Evolutionary conservation across 2,329 filamentous ascomycete genomes (phyloP), one percentile per base, ranked within the genome.

Genomic region (Chrysoporthe cubensis): DNA sequence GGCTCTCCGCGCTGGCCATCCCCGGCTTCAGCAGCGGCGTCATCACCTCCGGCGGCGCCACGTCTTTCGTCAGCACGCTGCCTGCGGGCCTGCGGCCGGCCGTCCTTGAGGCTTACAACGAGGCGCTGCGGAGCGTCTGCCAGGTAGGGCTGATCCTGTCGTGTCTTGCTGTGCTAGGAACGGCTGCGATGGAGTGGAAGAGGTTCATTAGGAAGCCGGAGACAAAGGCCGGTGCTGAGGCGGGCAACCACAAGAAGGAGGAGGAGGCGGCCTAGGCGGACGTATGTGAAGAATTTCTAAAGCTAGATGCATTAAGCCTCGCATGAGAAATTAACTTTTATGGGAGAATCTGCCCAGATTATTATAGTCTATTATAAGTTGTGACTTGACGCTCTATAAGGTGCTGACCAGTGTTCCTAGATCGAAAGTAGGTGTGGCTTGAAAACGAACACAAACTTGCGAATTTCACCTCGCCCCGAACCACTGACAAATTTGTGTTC

Each of bases 81-180:
- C 76, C 80, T 0, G 70, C 75, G 0, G 71, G 83, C 58, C 82
- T 80, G 66, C 76, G 87, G 3, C 65, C 73, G 2, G 78, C 78
- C 1, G 87, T 91, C n/a, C 81, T 86, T 13, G 66, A 76, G 0
- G 85, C 85, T 0, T 90, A 90, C 76, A 90, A 89, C 72, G 64
- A 77, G 14, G 82, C 86, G 0, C 74, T 90, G 40, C 81, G 80
- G 6, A 77, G 82, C 68, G 84, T 84, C 3, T 90, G 87, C 73
- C 85, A 87, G 71, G 85, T 88, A 16, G 80, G 80, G 13, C 81
- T 86, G 54, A 87, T 85, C 0, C 77, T 87, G 68, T 80, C 81
- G 2, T 77, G 79, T 6, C 68, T 86, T 11, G 83, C 80, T 6
- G 79, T 87, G 42, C 65, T 87, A 21, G 87, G 84, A 2, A 80